Base-by-base conservation (phyloP, 805 yeast genomes). In the Pichia sporocuriosa region DNA sequence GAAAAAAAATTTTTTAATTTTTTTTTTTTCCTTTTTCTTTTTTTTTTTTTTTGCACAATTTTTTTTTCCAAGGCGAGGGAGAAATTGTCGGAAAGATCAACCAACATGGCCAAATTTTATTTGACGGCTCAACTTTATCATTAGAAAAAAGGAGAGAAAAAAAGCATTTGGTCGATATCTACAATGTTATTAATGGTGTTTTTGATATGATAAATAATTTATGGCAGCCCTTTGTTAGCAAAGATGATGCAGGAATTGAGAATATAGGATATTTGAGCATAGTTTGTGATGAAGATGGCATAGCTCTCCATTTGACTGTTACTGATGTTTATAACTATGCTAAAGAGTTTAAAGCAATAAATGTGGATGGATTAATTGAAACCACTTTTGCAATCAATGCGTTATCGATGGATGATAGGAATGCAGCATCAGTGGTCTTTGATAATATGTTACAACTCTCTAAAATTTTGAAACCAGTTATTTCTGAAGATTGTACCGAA, bases 241-340 rank as follows among this genome's bases (percentile, higher is more conserved):
- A n/a, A n/a, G n/a, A n/a, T n/a, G n/a, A n/a, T n/a, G n/a, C n/a
- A n/a, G n/a, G n/a, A n/a, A n/a, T n/a, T n/a, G n/a, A n/a, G n/a
- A n/a, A n/a, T n/a, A n/a, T n/a, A n/a, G n/a, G n/a, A n/a, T n/a
- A n/a, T n/a, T n/a, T n/a, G n/a, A n/a, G n/a, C n/a, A n/a, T n/a
- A n/a, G n/a, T n/a, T n/a, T n/a, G n/a, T n/a, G n/a, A n/a, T n/a
- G n/a, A n/a, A n/a, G n/a, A n/a, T n/a, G n/a, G n/a, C n/a, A n/a
- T 13, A 24, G 12, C 9, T 16, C 23, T 37, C 4, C 17, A 28
- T 6, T 28, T 42, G 2, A 10, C 23, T 4, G 15, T 37, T 6
- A 27, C 45, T 5, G 38, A 42, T 28, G 24, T 37, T 12, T 13
- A 28, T 8, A 23, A 17, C 4, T 37, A 33, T 25, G n/a, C 27